Percentiles rank a stretch among this genome's conserved stretches.
Conservation (phyloP, 192 early-diverging fungal genomes). For the Umbelopsis ramanniana region DNA sequence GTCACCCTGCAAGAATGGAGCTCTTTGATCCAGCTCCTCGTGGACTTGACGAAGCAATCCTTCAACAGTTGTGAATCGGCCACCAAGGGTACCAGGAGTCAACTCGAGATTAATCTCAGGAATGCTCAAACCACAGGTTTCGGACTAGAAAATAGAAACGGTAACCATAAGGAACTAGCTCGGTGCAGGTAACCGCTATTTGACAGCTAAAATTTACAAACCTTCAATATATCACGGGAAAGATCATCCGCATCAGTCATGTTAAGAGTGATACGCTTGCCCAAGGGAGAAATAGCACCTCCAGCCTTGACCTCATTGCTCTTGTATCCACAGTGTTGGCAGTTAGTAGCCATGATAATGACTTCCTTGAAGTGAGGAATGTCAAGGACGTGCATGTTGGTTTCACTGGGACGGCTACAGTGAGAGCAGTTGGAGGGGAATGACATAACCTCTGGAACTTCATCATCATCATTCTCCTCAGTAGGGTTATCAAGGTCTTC, state of each 20-base stretch:
- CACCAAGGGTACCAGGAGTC: conserved; percentile 87
- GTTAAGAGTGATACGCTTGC: conserved; percentile 81
- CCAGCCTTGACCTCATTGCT: conserved; percentile 96
- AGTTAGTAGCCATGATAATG: conserved; percentile 92
- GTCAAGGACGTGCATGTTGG: conserved; percentile 89
- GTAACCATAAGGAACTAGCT: neutral
- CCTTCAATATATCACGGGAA: conserved; percentile 91
- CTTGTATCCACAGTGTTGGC: conserved; percentile 92
- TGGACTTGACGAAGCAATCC: conserved; percentile 88
- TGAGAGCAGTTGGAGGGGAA: conserved; percentile 88
- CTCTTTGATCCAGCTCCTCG: conserved; percentile 74
- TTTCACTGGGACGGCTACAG: conserved; percentile 76
- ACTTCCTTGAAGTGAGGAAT: conserved; percentile 98
- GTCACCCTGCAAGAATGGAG: conserved; percentile 77
- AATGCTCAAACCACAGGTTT: conserved; percentile 88
- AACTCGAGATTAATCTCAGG: conserved; percentile 91
- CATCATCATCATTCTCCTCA: conserved; percentile 54
- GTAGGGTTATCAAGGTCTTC: conserved; percentile 27
- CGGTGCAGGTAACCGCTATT: neutral
- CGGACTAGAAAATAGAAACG: conserved; percentile 53
- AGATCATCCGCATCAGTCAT: conserved; percentile 88
- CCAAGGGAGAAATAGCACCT: conserved; percentile 78
- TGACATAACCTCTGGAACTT: conserved; percentile 73
- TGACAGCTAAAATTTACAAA: conserved; percentile 8
- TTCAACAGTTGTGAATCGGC: conserved; percentile 95